Conservation (phyloP, 2,329 filamentous ascomycete species). For the Colletotrichum tropicale region DNA sequence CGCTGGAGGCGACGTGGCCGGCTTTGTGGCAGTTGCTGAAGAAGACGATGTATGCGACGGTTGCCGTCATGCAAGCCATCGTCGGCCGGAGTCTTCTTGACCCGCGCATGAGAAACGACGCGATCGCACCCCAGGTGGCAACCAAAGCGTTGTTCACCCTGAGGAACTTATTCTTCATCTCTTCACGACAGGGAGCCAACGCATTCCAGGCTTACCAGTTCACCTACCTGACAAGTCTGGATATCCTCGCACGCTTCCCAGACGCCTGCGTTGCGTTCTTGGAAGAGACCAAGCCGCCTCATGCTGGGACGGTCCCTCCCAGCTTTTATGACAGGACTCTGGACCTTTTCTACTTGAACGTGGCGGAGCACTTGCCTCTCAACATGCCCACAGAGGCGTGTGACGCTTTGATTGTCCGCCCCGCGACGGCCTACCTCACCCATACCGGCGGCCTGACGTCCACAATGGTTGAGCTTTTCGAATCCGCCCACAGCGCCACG, state of each 20-base stretch:
- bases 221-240: conserved; percentile 80
- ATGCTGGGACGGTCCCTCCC: conserved; percentile 59
- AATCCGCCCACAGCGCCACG: conserved; percentile 83
- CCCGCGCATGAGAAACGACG: conserved; percentile 46
- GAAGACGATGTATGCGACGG: conserved; percentile 75
- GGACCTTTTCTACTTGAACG: conserved; percentile 89
- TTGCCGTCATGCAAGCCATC: conserved; percentile 77
- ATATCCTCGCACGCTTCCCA: conserved; percentile 77
- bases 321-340: conserved; percentile 71
- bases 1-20: conserved; percentile 69
- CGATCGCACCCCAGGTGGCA: conserved; percentile 66
- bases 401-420: conserved; percentile 75
- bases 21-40: conserved; percentile 77
- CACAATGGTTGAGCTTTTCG: conserved; percentile 69
- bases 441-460: conserved; percentile 46
- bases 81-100: conserved; percentile 67
- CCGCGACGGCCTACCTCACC: conserved; percentile 75
- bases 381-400: conserved; percentile 69
- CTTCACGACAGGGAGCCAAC: conserved; percentile 72
- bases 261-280: conserved; percentile 71
- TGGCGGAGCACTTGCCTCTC: conserved; percentile 81
- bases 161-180: conserved; percentile 82
- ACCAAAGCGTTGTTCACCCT: conserved; percentile 75
- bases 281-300: conserved; percentile 56
- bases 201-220: conserved; percentile 86